Evolutionary conservation across 164 flowering plant genomes (phyloP).

Genomic region (Macadamia integrifolia): DNA sequence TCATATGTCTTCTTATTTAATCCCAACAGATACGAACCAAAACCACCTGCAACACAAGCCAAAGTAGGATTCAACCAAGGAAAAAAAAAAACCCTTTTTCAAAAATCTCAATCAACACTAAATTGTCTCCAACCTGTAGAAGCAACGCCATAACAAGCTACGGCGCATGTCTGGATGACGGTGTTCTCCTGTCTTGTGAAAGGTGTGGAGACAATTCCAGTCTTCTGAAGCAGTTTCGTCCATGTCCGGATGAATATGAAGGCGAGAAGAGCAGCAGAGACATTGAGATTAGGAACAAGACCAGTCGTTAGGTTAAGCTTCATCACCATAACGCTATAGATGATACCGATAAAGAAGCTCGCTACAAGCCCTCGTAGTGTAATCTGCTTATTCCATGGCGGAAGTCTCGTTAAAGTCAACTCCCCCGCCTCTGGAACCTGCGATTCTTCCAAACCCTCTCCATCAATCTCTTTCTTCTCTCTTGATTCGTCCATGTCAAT

Average conservation of each 20-base stretch:
- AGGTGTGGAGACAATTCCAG: constrained; percentile 48
- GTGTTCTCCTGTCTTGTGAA: constrained; percentile 92
- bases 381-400: constrained; percentile 78
- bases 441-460: constrained; percentile 21
- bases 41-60: constrained; percentile 57
- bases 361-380: constrained; percentile 67
- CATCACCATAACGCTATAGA: constrained; percentile 76
- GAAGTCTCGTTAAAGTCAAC: constrained; percentile 14
- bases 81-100: not conserved
- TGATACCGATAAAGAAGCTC: constrained; percentile 57
- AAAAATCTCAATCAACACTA: not conserved
- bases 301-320: constrained; percentile 89
- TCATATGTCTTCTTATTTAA: constrained; percentile 67
- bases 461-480: constrained; percentile 25
- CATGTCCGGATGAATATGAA: constrained; percentile 61
- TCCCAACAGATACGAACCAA: constrained; percentile 83
- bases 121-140: constrained; percentile 55
- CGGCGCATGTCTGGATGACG: constrained; percentile 87
- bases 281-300: constrained; percentile 71
- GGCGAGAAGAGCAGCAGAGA: constrained; percentile 91
- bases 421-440: constrained; percentile 10
- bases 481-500: constrained; percentile 20
- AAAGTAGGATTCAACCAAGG: not conserved
- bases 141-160: constrained; percentile 84
- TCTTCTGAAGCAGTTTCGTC: constrained; percentile 56